Evolutionary conservation across 495 filamentous ascomycete species (phyloP).

Genomic region (Penicillium mononematosum): DNA sequence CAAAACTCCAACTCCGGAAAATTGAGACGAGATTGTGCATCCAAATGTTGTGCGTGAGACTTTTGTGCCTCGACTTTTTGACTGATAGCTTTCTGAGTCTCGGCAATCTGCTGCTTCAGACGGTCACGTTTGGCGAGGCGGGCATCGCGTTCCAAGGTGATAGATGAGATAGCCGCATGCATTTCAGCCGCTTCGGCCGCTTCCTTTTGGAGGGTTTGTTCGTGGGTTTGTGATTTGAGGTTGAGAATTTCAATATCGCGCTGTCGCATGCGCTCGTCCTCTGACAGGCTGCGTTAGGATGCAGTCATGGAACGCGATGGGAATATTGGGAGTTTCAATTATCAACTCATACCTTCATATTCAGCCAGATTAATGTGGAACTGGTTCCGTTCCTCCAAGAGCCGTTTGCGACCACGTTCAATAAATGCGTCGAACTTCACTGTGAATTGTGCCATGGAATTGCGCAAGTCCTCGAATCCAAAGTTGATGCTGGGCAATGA

Average conservation of each 20-base stretch:
- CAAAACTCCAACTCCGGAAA: conserved; percentile 92
- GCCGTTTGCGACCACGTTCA: conserved; percentile 80
- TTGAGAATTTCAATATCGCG: conserved; percentile 82
- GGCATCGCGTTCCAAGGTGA: conserved; percentile 72
- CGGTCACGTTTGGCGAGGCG: conserved; percentile 70
- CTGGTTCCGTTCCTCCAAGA: conserved; percentile 89
- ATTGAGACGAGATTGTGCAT: conserved; percentile 80
- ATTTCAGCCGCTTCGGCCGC: conserved; percentile 83
- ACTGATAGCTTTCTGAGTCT: conserved; percentile 67
- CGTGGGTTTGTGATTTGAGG: conserved; percentile 71
- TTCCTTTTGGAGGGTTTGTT: conserved; percentile 81
- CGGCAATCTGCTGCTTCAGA: conserved; percentile 73
- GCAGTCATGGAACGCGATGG: neutral
- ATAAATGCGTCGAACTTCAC: conserved; percentile 91
- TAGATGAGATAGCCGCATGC: conserved; percentile 71
- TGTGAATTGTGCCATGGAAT: conserved; percentile 92
- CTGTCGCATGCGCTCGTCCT: conserved; percentile 85
- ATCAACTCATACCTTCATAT: conserved; percentile 65
- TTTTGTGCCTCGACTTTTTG: conserved; percentile 61
- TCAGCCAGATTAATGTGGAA: conserved; percentile 89
- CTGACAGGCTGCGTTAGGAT: conserved; percentile 47
- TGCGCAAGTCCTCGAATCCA: conserved; percentile 92
- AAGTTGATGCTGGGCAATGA: conserved; percentile 89
- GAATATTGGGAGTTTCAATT: neutral
- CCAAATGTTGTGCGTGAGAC: conserved; percentile 61